Evolutionary conservation across 768 basidiomycete genomes (phyloP).

Genomic region (Pleurotus cornucopiae): DNA sequence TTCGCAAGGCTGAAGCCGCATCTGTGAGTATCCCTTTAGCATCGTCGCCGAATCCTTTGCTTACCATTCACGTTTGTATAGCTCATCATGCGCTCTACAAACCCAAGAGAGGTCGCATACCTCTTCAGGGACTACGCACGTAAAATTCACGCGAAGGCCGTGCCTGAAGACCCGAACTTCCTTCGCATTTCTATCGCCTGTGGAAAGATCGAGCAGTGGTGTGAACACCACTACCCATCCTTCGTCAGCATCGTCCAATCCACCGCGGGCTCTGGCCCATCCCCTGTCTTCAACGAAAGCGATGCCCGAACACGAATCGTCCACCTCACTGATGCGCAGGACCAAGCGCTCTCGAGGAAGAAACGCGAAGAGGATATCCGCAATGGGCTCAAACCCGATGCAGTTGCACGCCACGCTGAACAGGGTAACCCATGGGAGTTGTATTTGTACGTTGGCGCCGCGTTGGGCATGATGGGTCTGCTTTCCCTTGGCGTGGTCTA

Average conservation of each 20-base stretch:
- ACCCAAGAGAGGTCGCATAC: slow-evolving; percentile 85
- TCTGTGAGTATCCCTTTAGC: slow-evolving; percentile 40
- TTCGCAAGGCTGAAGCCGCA: slow-evolving; percentile 88
- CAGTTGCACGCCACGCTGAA: slow-evolving; percentile 3
- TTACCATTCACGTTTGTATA: slow-evolving; percentile 21
- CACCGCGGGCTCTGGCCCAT: slow-evolving; percentile 11
- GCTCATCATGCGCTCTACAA: slow-evolving; percentile 91
- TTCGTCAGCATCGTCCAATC: slow-evolving; percentile 53
- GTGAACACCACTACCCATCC: slow-evolving; percentile 89
- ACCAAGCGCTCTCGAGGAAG: slow-evolving; percentile 27
- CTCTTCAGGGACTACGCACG: slow-evolving; percentile 83
- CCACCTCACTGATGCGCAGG: slow-evolving; percentile 37
- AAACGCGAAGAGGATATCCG: slow-evolving; percentile 24
- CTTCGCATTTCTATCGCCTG: slow-evolving; percentile 79
- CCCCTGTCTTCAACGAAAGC: slow-evolving; percentile 34
- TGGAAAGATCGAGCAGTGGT: slow-evolving; percentile 94
- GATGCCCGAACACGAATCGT: slow-evolving; percentile 59
- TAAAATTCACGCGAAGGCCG: slow-evolving; percentile 76
- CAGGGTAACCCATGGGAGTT: slow-evolving; percentile 19
- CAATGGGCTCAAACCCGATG: slow-evolving; percentile 9
- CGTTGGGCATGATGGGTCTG: slow-evolving; percentile 4
- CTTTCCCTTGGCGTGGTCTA: neutral
- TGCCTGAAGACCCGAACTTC: slow-evolving; percentile 83
- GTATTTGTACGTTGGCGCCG: slow-evolving; percentile 23
- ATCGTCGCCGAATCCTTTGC: neutral